Evolutionary conservation across 1,284 basidiomycete genomes (phyloP).

Genomic region (Moesziomyces parantarcticus): DNA sequence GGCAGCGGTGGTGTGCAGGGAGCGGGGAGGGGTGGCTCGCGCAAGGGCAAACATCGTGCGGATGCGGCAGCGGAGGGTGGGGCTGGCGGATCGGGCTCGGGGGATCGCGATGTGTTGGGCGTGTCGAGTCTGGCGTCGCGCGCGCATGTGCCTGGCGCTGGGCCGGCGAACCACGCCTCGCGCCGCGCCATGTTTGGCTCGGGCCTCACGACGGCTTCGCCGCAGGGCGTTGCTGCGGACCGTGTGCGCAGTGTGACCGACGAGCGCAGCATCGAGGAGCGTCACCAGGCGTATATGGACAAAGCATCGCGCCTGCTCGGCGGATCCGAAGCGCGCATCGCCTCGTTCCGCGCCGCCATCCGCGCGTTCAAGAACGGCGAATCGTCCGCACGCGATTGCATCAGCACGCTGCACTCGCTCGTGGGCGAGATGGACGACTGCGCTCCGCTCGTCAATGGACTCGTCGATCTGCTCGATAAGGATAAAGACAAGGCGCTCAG

Average conservation of each 20-base stretch:
- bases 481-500: conserved; percentile 84
- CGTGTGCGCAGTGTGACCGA: conserved; percentile 72
- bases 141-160: conserved; percentile 69
- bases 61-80: conserved; percentile 1
- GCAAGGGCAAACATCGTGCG: conserved; percentile 21
- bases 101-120: conserved; percentile 34
- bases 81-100: conserved; percentile 3
- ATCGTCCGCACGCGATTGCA: conserved; percentile 82
- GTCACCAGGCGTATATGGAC: conserved; percentile 77
- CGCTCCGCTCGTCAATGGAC: conserved; percentile 77
- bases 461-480: conserved; percentile 71
- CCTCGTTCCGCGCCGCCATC: conserved; percentile 82
- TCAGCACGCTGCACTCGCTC: conserved; percentile 86
- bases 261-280: conserved; percentile 69
- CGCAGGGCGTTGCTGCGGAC: conserved; percentile 34
- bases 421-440: conserved; percentile 72
- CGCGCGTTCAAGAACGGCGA: conserved; percentile 83
- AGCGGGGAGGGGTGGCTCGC: conserved; percentile 10
- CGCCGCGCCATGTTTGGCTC: conserved; percentile 47
- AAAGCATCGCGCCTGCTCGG: conserved; percentile 77
- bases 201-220: conserved; percentile 34
- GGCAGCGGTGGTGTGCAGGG: too few species aligned
- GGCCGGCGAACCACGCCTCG: conserved; percentile 48
- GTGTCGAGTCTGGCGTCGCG: conserved; percentile 43
- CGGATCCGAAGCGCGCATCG: conserved; percentile 76